phyloP scores from a whole-genome alignment of 805 yeast species.

The Hyphopichia homilentoma region DNA sequence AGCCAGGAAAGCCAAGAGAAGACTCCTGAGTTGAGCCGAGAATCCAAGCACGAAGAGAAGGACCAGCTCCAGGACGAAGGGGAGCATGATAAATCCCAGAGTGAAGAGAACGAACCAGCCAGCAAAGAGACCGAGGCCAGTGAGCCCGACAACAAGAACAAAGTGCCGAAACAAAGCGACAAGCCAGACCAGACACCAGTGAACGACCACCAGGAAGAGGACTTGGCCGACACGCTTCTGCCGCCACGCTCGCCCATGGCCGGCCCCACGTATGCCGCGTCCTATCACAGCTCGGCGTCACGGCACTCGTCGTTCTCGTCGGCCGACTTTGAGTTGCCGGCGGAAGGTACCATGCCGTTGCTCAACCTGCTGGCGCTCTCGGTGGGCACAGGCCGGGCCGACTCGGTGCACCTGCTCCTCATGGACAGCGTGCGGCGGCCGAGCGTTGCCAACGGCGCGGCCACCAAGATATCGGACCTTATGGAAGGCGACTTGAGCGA shows the following conservation, averaged over 20 bases:
- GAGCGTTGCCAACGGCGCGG: conserved; percentile 10
- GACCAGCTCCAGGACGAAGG: conserved; percentile 5
- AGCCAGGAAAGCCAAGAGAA: conserved; percentile 5
- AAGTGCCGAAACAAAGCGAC: conserved; percentile 8
- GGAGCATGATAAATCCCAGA: conserved; percentile 15
- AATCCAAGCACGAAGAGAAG: conserved; percentile 5
- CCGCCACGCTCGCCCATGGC: no score
- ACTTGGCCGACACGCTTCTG: no score
- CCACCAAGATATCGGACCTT: conserved; percentile 19
- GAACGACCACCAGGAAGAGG: not conserved
- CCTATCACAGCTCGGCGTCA: conserved; percentile 17
- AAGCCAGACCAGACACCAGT: not conserved
- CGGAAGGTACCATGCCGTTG: no score
- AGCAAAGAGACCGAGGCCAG: conserved; percentile 11
- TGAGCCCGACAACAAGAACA: conserved; percentile 13
- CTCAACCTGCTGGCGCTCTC: no score
- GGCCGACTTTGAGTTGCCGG: no score
- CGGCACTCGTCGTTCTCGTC: conserved; percentile 18
- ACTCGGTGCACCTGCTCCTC: conserved; percentile 22
- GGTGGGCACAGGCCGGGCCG: conserved; percentile 11
- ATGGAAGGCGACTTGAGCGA: conserved; percentile 24
- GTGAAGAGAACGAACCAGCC: conserved; percentile 2
- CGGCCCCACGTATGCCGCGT: no score
- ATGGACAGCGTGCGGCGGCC: conserved; percentile 16
- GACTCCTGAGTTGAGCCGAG: no score